A percentile compares a stretch with the other conserved stretches of the same genome.
Conservation (phyloP, 2,329 filamentous ascomycete species). For the Arthroderma uncinatum region DNA sequence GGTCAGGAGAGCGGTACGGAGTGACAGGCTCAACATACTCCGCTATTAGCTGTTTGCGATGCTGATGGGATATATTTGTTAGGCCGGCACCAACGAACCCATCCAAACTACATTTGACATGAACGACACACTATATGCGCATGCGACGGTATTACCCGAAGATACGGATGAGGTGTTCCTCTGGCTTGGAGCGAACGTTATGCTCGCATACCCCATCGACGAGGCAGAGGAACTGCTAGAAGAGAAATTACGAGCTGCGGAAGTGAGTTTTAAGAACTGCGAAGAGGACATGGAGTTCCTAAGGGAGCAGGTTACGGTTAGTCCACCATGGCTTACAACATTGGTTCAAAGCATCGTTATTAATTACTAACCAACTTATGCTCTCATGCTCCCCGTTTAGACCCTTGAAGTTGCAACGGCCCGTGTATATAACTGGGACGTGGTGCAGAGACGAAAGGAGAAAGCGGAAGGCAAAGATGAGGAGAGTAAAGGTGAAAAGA, state of each 20-base stretch:
- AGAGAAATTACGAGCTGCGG: conserved; percentile 67
- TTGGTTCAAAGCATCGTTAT: background rate
- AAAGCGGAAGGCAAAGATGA: conserved; percentile 47
- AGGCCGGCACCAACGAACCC: conserved; percentile 38
- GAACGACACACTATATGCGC: conserved; percentile 89
- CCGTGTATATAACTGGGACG: conserved; percentile 98
- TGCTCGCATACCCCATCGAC: conserved; percentile 84
- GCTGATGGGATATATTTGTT: background rate
- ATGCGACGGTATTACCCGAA: conserved; percentile 67
- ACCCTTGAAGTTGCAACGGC: conserved; percentile 95
- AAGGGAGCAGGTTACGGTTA: conserved; percentile 87
- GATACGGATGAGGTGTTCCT: conserved; percentile 74
- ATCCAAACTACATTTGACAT: conserved; percentile 92
- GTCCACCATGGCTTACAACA: conserved; percentile 21
- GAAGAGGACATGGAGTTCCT: conserved; percentile 95
- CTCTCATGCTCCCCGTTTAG: conserved; percentile 34
- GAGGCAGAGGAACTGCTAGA: conserved; percentile 72
- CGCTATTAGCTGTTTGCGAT: background rate
- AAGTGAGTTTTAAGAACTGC: conserved; percentile 71
- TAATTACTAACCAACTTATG: background rate
- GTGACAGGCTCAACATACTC: background rate
- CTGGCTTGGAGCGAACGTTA: conserved; percentile 97
- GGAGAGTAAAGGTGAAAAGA: conserved; percentile 27
- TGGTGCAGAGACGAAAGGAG: conserved; percentile 88
- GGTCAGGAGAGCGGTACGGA: conserved; percentile 56